Conservation (phyloP, 2,329 filamentous ascomycete species). For the Hymenoscyphus fraxineus region DNA sequence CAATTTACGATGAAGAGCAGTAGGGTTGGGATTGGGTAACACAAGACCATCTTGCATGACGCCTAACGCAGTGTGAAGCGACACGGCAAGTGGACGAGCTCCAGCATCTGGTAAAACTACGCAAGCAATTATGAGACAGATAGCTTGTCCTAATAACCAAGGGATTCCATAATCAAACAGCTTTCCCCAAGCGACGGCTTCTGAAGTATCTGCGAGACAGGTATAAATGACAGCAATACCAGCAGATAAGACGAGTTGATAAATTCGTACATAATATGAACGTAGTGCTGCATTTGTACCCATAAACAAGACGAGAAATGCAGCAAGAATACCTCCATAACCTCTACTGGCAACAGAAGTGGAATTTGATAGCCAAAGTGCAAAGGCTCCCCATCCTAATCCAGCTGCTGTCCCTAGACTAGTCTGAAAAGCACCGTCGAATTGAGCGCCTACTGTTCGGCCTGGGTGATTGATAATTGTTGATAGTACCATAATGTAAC, state of each 20-base stretch:
- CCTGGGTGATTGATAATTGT: conserved; percentile 56
- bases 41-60: conserved; percentile 43
- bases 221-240: conserved; percentile 54
- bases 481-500: conserved; percentile 54
- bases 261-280: conserved; percentile 53
- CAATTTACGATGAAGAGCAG: conserved; percentile 42
- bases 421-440: conserved; percentile 53
- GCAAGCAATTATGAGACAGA: conserved; percentile 48
- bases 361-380: conserved; percentile 50
- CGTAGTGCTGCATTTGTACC: conserved; percentile 49
- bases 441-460: conserved; percentile 52
- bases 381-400: conserved; percentile 53
- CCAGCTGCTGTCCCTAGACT: conserved; percentile 51
- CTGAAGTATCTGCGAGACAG: conserved; percentile 47
- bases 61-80: conserved; percentile 45
- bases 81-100: conserved; percentile 47
- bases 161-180: conserved; percentile 51
- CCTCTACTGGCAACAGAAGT: conserved; percentile 44
- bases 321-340: conserved; percentile 52
- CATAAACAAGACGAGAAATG: conserved; percentile 53
- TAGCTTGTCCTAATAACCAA: conserved; percentile 52
- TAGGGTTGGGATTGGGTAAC: conserved; percentile 37
- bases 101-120: conserved; percentile 53
- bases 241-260: conserved; percentile 52
- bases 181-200: conserved; percentile 46